Conservation (phyloP, 2,329 filamentous ascomycete genomes). For the Fusarium fujikuroi region DNA sequence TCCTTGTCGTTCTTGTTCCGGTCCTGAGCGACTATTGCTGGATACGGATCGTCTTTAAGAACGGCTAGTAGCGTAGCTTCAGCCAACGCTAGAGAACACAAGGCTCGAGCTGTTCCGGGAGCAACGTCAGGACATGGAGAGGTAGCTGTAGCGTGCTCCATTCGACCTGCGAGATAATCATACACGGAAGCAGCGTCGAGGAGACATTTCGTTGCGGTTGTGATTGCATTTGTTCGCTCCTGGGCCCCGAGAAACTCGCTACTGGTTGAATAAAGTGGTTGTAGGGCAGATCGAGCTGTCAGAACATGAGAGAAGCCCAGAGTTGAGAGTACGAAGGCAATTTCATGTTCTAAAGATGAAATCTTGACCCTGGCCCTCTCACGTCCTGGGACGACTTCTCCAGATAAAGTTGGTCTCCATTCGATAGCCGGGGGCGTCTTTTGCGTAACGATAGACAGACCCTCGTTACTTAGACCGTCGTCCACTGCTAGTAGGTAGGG, state of each 20-base stretch:
- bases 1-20: conserved; percentile 87
- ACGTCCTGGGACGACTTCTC: conserved; percentile 70
- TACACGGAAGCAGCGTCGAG: conserved; percentile 84
- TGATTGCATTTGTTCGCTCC: conserved; percentile 75
- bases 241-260: conserved; percentile 70
- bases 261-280: conserved; percentile 76
- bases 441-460: conserved; percentile 62
- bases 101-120: conserved; percentile 63
- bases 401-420: conserved; percentile 86
- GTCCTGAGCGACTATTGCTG: conserved; percentile 81
- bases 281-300: conserved; percentile 76
- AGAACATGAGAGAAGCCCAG: conserved; percentile 79
- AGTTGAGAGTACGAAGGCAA: conserved; percentile 81
- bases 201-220: conserved; percentile 79
- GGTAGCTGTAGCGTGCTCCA: conserved; percentile 55
- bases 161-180: conserved; percentile 71
- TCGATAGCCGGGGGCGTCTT: conserved; percentile 71
- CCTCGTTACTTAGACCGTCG: conserved; percentile 69
- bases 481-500: conserved; percentile 86
- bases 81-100: conserved; percentile 77
- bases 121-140: conserved; percentile 65
- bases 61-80: conserved; percentile 92
- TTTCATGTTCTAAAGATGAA: conserved; percentile 81
- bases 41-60: conserved; percentile 93
- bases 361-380: conserved; percentile 75